Conservation (phyloP, 768 basidiomycete genomes). For the Tephrocybe sp. region DNA sequence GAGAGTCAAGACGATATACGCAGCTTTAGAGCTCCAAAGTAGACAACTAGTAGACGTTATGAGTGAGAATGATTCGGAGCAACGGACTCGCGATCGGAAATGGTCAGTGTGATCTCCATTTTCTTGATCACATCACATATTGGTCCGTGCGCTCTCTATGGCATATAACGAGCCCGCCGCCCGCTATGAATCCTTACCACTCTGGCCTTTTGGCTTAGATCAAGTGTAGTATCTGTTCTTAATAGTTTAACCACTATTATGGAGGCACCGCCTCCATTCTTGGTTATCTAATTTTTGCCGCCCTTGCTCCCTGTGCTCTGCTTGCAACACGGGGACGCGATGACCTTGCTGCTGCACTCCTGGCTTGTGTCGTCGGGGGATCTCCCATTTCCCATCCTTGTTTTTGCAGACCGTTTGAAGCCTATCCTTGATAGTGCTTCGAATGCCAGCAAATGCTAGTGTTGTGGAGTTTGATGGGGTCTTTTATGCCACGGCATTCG, state of each 20-base stretch:
- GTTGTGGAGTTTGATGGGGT: background rate
- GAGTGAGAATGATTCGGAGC: too few species aligned
- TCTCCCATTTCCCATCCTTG: slow-evolving; percentile 18
- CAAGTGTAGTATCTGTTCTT: slow-evolving; percentile 98
- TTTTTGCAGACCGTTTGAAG: slow-evolving; percentile 15
- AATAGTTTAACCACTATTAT: slow-evolving; percentile 75
- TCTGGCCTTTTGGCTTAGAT: slow-evolving; percentile 96
- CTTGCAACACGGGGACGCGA: slow-evolving; percentile 56
- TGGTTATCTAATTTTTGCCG: slow-evolving; percentile 60
- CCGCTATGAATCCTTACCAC: slow-evolving; percentile 55
- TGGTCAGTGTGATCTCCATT: background rate
- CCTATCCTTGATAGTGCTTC: slow-evolving; percentile 6
- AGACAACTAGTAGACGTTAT: too few species aligned
- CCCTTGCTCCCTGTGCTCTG: slow-evolving; percentile 53
- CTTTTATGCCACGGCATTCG: background rate
- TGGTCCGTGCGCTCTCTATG: slow-evolving; percentile 16
- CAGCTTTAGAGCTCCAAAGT: too few species aligned
- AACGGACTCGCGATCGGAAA: background rate
- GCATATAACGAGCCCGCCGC: slow-evolving; percentile 3
- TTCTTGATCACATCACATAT: background rate
- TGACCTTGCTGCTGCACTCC: slow-evolving; percentile 64
- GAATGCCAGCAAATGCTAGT: slow-evolving; percentile 14
- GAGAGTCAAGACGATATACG: too few species aligned
- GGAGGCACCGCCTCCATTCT: slow-evolving; percentile 50
- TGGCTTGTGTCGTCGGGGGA: slow-evolving; percentile 70